These are phyloP conservation scores for Candida qinlingensis DNA, from an alignment of 805 yeast species.

Conservation along the genomic window DNA sequence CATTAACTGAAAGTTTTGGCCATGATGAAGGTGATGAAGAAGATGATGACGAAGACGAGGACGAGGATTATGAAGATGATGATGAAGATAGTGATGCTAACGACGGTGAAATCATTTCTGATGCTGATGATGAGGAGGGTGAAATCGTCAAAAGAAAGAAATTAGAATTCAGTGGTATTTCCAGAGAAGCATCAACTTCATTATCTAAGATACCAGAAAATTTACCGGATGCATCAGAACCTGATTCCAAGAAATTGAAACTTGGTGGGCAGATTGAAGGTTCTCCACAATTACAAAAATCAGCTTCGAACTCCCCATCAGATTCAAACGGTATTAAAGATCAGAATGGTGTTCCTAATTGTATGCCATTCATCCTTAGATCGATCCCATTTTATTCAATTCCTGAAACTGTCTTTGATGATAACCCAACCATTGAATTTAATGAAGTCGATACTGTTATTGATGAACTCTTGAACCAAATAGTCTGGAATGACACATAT, in stretches of 20 bases:
- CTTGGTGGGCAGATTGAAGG: not conserved
- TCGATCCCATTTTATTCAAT: constrained; percentile 58
- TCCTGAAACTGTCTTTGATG: constrained; percentile 45
- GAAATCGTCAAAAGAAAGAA: too few relatives aligned
- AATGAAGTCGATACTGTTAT: constrained; percentile 19
- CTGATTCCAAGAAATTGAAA: constrained; percentile 16
- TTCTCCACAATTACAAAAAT: constrained; percentile 1
- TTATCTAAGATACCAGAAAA: constrained; percentile 1
- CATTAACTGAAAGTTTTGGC: constrained; percentile 14
- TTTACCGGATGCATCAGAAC: constrained; percentile 12
- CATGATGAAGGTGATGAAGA: constrained; percentile 22
- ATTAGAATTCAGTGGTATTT: not conserved
- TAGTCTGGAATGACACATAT: constrained; percentile 24
- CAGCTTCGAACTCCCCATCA: constrained; percentile 2
- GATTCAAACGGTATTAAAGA: constrained; percentile 16
- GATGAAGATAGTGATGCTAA: constrained; percentile 17
- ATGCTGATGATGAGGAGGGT: not conserved
- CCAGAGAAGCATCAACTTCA: not conserved
- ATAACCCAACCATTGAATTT: constrained; percentile 28
- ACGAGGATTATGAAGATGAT: constrained; percentile 23
- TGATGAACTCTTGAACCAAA: constrained; percentile 27
- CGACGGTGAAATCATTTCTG: constrained; percentile 3
- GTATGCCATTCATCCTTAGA: constrained; percentile 62
- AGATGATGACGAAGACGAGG: constrained; percentile 18
- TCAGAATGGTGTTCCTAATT: constrained; percentile 48